phyloP scores from a whole-genome alignment of 1,284 basidiomycete species.

The Irpex sp. region DNA sequence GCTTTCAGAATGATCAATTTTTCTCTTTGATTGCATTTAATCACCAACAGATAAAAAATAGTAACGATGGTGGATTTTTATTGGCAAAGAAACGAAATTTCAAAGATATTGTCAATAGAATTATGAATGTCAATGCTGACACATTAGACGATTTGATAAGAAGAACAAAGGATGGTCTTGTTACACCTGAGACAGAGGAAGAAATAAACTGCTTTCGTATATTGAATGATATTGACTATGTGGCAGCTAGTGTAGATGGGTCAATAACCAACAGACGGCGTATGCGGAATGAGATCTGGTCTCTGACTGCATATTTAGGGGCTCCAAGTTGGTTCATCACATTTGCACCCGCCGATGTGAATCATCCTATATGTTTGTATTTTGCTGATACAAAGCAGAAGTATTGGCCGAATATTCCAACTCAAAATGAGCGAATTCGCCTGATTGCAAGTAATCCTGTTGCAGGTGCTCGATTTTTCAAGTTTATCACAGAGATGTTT shows the following conservation, averaged over 20 bases:
- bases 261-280: not conserved
- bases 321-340: conserved; percentile 1
- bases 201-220: not conserved
- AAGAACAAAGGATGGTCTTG: not conserved
- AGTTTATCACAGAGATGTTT: conserved; percentile 19
- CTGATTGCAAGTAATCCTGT: conserved; percentile 29
- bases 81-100: not conserved
- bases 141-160: not conserved
- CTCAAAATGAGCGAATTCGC: conserved; percentile 5
- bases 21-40: conserved; percentile 3
- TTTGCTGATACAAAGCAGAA: not conserved
- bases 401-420: not conserved
- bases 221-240: not conserved
- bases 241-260: not conserved
- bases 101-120: not conserved
- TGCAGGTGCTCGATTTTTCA: conserved; percentile 14
- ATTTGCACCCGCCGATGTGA: not conserved
- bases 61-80: not conserved
- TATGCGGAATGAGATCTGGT: not conserved
- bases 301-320: not conserved
- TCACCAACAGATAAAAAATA: conserved; percentile 1
- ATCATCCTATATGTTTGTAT: not conserved
- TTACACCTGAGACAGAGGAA: not conserved
- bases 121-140: not conserved
- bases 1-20: not conserved